Evolutionary conservation across 1,284 basidiomycete species (phyloP).

Genomic region (Ustilago tritici): DNA sequence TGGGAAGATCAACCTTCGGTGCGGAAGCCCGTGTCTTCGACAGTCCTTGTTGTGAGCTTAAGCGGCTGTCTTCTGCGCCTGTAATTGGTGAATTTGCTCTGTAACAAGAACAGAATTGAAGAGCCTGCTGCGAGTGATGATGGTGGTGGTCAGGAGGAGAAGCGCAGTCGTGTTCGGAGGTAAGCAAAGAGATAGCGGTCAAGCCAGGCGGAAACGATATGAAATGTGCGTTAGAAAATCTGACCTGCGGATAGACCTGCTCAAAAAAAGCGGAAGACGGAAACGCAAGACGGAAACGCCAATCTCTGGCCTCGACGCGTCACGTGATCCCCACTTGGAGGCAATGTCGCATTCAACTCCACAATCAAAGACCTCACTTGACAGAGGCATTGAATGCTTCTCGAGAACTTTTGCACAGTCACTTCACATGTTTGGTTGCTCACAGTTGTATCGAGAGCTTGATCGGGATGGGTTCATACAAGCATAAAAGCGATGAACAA

Average conservation of each 20-base stretch:
- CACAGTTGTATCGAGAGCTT: not conserved
- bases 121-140: constrained; percentile 1
- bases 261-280: constrained; percentile 4
- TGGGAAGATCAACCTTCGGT: not conserved
- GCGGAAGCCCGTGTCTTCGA: not conserved
- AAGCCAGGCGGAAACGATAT: constrained; percentile 6
- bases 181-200: not conserved
- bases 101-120: not conserved
- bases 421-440: not conserved
- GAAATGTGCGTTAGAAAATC: not conserved
- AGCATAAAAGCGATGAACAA: not conserved
- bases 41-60: too few species aligned
- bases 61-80: too few species aligned
- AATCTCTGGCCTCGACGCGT: constrained; percentile 10
- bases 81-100: too few species aligned
- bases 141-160: not conserved
- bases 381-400: not conserved
- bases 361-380: not conserved
- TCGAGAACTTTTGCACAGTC: not conserved
- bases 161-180: not conserved
- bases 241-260: constrained; percentile 1
- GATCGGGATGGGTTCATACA: not conserved
- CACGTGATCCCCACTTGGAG: constrained; percentile 15
- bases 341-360: not conserved
- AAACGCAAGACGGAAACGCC: not conserved